Conservation (phyloP, 306 rosid species). For the Glycine latifolia region DNA sequence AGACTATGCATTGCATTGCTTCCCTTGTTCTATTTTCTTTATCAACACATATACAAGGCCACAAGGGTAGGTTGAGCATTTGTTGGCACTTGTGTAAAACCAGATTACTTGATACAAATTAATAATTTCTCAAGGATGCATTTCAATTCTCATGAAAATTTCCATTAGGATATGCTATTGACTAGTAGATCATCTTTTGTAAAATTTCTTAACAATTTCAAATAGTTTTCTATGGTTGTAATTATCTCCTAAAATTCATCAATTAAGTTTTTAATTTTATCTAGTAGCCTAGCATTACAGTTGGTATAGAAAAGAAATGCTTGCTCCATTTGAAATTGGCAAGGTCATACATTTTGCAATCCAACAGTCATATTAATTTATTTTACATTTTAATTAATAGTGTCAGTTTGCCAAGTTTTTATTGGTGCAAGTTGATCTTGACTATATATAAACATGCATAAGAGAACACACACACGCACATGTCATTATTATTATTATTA, state of each 20-base stretch:
- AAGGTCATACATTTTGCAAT: not conserved
- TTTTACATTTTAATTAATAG: not conserved
- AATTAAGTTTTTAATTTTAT: not conserved
- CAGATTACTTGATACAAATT: not conserved
- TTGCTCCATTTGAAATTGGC: not conserved
- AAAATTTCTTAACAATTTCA: slow-evolving; percentile 1
- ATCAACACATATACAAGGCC: no score
- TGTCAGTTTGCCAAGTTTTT: slow-evolving; percentile 3
- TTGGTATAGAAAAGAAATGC: not conserved
- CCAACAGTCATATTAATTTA: not conserved
- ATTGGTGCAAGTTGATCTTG: slow-evolving; percentile 16
- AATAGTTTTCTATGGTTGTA: not conserved
- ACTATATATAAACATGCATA: not conserved
- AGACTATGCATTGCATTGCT: no score
- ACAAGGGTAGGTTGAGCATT: no score
- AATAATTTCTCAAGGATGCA: not conserved
- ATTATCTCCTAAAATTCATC: slow-evolving; percentile 10
- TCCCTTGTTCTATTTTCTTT: no score
- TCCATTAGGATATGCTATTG: not conserved
- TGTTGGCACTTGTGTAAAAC: no score
- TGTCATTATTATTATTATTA: not conserved
- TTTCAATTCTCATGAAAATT: slow-evolving; percentile 4
- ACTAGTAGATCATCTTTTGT: not conserved
- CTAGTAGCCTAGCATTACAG: not conserved
- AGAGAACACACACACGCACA: not conserved